Base-by-base conservation (phyloP, 1,284 basidiomycete genomes). In the Naganishia cerealis region DNA sequence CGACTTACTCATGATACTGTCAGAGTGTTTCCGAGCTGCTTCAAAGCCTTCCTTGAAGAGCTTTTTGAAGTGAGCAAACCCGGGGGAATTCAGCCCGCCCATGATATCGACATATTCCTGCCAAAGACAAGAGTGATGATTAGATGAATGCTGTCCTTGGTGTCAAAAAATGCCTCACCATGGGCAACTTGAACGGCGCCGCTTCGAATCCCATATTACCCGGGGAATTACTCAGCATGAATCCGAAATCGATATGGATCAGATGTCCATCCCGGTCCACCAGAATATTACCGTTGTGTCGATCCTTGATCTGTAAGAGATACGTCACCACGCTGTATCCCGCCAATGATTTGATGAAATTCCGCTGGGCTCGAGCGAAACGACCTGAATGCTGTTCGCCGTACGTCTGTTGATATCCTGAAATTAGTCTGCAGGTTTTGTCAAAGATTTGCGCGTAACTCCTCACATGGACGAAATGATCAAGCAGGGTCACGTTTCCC, bases 261-360 rank as follows among this genome's bases (percentile, higher is more conserved):
- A 79, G 83, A 75, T 96, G 94, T 0, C 96, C 96, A 57, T 96
- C 91, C 63, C 92, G 87, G 79, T 99, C 96, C 46, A 99, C 83
- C 4, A 99, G 86, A 69, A 99, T 99, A 78, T 99, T 99, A 56
- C 96, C 96, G 75, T 99, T 99, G 78, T 99, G 96, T 29, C 96
- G 87, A 81, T 99, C 95, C 81, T 99, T 99, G 81, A 99, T 91
- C 83, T 99, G 96, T 3, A 99, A 86, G 26, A 99, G 87, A 79
- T 92, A 98, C 13, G 92, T 94, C 55, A 98, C 88, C 70, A 99
- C 85, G 1, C 93, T 96, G 80, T 98, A 99, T 13, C 92, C 90
- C 70, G 95, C 96, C 18, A 99, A 84, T 1, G 93, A 96, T 78
- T 92, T 92, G 61, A 92, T 92, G 81, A 99, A 99, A 76, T 91